These are phyloP conservation scores for carrot (Daucus carota) DNA, from an alignment of 129 eudicot species.

Conservation along the genomic window DNA sequence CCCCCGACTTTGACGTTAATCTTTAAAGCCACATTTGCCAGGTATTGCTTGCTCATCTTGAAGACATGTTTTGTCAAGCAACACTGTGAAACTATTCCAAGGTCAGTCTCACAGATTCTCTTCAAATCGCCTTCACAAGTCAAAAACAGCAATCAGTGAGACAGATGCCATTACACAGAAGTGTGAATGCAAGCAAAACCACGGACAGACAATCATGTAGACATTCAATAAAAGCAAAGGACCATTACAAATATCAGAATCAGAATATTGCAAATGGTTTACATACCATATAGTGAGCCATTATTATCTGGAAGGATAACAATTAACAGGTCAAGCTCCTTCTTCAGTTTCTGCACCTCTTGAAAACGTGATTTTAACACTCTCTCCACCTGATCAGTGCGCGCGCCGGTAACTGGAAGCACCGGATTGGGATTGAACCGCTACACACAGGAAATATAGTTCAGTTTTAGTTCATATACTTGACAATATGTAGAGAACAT, in stretches of 20 bases:
- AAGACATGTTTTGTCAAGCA: conserved; percentile 84
- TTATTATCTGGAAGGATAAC: conserved; percentile 90
- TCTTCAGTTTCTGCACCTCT: conserved; percentile 66
- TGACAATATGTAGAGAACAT: not conserved
- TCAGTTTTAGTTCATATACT: not conserved
- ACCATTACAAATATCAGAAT: not conserved
- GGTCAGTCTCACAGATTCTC: conserved; percentile 93
- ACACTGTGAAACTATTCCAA: conserved; percentile 95
- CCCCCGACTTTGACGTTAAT: conserved; percentile 97
- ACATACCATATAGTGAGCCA: conserved; percentile 79
- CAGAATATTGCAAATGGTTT: not conserved
- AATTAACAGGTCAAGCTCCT: conserved; percentile 76
- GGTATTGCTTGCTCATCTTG: conserved; percentile 74
- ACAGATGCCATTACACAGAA: not conserved
- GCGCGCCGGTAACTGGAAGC: conserved; percentile 49
- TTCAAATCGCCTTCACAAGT: conserved; percentile 62
- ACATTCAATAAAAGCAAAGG: not conserved
- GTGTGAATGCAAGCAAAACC: not conserved
- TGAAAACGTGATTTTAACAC: conserved; percentile 57
- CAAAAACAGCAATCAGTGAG: not conserved
- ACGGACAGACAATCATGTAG: no score
- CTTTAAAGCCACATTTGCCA: conserved; percentile 91
- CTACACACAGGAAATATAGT: conserved; percentile 23
- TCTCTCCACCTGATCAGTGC: conserved; percentile 78
- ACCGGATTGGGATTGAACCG: conserved; percentile 65